Percentiles rank a stretch among this genome's conserved stretches.
Evolutionary conservation across 345 rosid species (phyloP).

Genomic region (Geranium rotundifolium): DNA sequence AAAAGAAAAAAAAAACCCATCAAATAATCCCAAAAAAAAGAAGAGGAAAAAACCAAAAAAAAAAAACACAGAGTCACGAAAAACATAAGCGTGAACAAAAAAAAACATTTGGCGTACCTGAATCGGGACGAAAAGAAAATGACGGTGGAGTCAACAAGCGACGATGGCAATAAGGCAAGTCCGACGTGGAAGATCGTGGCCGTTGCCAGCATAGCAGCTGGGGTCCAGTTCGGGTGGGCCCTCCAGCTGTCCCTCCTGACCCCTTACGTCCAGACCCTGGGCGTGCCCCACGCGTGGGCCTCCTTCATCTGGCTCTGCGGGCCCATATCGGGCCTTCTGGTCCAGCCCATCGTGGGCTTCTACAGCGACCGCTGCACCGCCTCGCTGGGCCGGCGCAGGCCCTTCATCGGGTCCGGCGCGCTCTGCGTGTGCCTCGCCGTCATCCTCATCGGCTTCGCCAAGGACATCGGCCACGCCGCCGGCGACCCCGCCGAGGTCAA

Average conservation of each 20-base stretch:
- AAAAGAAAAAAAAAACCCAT: too few species aligned
- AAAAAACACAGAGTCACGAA: too few species aligned
- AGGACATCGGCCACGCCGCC: conserved; percentile 50
- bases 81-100: too few species aligned
- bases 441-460: conserved; percentile 70
- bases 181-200: conserved; percentile 36
- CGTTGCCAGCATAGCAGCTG: conserved; percentile 76
- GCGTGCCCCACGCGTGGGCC: conserved; percentile 82
- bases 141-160: too few species aligned
- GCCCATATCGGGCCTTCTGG: conserved; percentile 77
- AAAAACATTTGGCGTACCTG: too few species aligned
- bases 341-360: conserved; percentile 84
- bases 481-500: conserved; percentile 31
- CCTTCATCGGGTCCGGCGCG: conserved; percentile 58
- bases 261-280: conserved; percentile 76
- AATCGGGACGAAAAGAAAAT: too few species aligned
- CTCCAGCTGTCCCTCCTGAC: conserved; percentile 75
- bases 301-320: conserved; percentile 90
- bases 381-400: conserved; percentile 84
- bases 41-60: too few species aligned
- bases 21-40: too few species aligned
- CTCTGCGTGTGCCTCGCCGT: conserved; percentile 45
- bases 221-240: conserved; percentile 94
- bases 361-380: conserved; percentile 67
- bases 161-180: background rate